Base-by-base conservation (phyloP, 257 asterid genomes). In the Euphrasia confusa region DNA sequence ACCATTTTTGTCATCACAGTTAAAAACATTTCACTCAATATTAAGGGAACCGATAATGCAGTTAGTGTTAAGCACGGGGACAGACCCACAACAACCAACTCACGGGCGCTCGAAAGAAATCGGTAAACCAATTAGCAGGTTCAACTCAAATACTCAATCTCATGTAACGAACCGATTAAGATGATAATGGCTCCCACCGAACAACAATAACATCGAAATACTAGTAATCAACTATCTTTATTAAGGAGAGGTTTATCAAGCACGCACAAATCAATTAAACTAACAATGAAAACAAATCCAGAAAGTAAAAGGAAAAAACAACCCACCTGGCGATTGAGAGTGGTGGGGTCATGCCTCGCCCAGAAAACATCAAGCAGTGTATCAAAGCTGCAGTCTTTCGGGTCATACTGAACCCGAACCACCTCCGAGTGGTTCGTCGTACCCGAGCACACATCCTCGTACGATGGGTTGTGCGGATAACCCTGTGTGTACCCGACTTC, bases 281-380 rank as follows among this genome's bases (percentile, higher is more conserved):
- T 13, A 15, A 54, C 56, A 21, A 67, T 44, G 10, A 54, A 47
- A 54, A n/a, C 49, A 26, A 37, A 6, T 32, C 1, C 4, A 14
- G 1, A 50, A 30, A 66, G 54, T 5, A 24, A 11, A 32, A 4
- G 4, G 0, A n/a, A 60, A 2, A 13, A 3, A 39, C 10, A 54
- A 32, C 49, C 2, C 4, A 89, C 99, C 96, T 86, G 95, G 50
- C 99, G 95, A 79, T 89, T 84, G 68, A 59, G 97, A 42, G 96
- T 92, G 2, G 99, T 92, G 8, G 99, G 99, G 70, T 92, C 99
- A 69, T 92, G 99, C 32, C 91, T 83, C 42, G 84, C 82, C 99
- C 97, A 92, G 75, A 92, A 89, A 49, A 69, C 80, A 78, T 84
- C 91, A 47, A 92, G 95, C 79, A 92, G 69, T 35, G 80, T 2